Percentiles rank a stretch among this genome's conserved stretches.
These are phyloP conservation scores for Tanacetum coccineum DNA, from an alignment of 129 eudicot species.

Conservation along the genomic window DNA sequence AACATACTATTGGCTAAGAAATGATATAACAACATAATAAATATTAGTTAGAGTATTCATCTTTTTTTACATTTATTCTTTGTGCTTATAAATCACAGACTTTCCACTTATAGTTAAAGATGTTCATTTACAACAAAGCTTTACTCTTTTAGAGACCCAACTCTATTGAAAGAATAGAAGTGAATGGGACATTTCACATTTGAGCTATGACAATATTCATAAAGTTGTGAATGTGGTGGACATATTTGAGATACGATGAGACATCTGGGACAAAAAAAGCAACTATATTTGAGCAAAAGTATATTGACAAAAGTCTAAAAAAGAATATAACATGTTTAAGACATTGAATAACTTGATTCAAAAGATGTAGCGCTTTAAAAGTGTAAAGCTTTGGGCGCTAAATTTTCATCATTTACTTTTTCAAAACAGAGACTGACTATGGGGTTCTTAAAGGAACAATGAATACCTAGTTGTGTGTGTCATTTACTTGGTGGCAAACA, in stretches of 20 bases:
- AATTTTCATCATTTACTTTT: background rate
- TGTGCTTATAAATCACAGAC: no score
- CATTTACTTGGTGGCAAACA: no score
- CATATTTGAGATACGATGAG: background rate
- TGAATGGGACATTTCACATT: background rate
- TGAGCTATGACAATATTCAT: background rate
- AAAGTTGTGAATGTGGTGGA: background rate
- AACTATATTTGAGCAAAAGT: background rate
- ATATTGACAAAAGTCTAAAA: background rate
- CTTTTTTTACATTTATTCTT: no score
- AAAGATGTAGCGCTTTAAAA: background rate
- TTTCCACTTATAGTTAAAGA: no score
- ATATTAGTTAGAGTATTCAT: no score
- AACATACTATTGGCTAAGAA: no score
- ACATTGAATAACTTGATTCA: background rate
- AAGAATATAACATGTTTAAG: constrained; percentile 3
- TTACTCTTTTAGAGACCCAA: no score
- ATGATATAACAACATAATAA: no score
- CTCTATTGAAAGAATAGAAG: no score
- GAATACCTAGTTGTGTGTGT: no score
- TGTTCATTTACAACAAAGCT: no score
- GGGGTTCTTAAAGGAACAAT: background rate
- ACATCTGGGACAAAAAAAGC: background rate
- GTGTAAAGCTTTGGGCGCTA: background rate
- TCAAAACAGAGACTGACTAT: constrained; percentile 35